Base-by-base conservation (phyloP, 1,139 yeast genomes). In the Sugiyamaella sp. region DNA sequence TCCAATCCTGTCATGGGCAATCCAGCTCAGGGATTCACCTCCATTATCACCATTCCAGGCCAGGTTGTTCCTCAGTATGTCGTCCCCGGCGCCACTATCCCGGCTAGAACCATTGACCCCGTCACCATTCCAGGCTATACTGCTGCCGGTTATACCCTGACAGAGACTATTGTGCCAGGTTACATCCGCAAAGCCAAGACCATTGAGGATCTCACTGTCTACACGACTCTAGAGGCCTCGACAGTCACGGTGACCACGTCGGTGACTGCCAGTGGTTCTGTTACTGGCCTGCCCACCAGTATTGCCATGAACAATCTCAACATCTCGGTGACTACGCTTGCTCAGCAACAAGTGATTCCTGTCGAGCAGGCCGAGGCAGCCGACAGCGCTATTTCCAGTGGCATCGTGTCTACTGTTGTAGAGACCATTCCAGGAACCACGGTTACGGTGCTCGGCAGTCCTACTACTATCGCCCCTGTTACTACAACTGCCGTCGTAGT, bases 41-140 rank as follows among this genome's bases (percentile, higher is more conserved):
- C 64, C 9, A 60, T 55, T 1, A 52, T 61, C 14, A 59, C 65
- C 10, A 45, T 56, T 8, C 58, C 66, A 21, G 61, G 64, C 16
- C 46, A 57, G 1, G 54, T 57, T 9, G 50, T 55, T 47, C 58
- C 64, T n/a, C 53, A 52, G 9, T 25, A 48, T 35, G 55, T 52
- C 6, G 53, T 62, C 12, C 63, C 62, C 8, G 64, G 59, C 8
- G 53, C 63, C 0, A 52, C 59, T 21, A 42, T 54, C 46, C 57
- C 57, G 17, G 53, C 56, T 17, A 41, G 33, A 27, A 57, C 59
- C 12, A 50, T 57, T 32, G 52, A 41, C 20, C 48, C 54, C 6
- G 42, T 52, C 6, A 54, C 57, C 20, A 46, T 52, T 48, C 57
- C 56, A 20, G 63, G 49, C 5, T 56, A 54, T 20, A 49, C 54